phyloP scores from a whole-genome alignment of 2,329 filamentous ascomycete species.

The Sclerotinia borealis region DNA sequence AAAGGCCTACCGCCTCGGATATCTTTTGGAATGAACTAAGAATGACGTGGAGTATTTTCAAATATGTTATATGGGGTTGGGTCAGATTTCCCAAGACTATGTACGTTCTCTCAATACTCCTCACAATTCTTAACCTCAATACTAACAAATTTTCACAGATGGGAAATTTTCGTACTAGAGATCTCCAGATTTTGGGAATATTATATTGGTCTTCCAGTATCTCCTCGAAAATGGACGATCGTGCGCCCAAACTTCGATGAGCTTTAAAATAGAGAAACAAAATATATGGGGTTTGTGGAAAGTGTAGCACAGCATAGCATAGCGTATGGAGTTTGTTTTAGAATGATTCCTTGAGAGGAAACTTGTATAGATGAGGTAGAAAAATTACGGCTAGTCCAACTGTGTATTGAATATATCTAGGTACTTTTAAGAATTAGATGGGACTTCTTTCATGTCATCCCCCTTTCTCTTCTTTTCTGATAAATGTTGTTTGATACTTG shows the following conservation, averaged over 20 bases:
- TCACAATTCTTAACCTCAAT: background rate
- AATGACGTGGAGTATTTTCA: constrained; percentile 55
- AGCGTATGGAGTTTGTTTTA: constrained; percentile 9
- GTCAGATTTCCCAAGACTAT: constrained; percentile 56
- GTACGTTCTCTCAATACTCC: constrained; percentile 45
- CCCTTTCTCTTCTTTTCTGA: too few relatives aligned
- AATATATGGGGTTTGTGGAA: background rate
- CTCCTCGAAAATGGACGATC: constrained; percentile 47
- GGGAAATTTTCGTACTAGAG: constrained; percentile 48
- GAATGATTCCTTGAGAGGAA: background rate
- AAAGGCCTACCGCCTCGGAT: constrained; percentile 43
- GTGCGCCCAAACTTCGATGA: constrained; percentile 35
- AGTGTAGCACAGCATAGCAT: background rate
- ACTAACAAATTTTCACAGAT: constrained; percentile 34
- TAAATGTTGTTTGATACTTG: too few relatives aligned
- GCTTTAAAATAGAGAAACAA: constrained; percentile 29
- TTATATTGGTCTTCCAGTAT: constrained; percentile 57
- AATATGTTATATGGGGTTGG: constrained; percentile 68
- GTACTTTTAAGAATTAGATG: too few relatives aligned
- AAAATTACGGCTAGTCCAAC: too few relatives aligned
- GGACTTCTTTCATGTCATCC: too few relatives aligned
- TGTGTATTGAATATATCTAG: too few relatives aligned
- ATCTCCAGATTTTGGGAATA: constrained; percentile 50
- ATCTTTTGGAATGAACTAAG: constrained; percentile 57
- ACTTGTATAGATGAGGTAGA: too few relatives aligned